Percentiles rank a stretch among this genome's conserved stretches.
Conservation (phyloP, 441 rosid genomes). For the Populus hybrid region DNA sequence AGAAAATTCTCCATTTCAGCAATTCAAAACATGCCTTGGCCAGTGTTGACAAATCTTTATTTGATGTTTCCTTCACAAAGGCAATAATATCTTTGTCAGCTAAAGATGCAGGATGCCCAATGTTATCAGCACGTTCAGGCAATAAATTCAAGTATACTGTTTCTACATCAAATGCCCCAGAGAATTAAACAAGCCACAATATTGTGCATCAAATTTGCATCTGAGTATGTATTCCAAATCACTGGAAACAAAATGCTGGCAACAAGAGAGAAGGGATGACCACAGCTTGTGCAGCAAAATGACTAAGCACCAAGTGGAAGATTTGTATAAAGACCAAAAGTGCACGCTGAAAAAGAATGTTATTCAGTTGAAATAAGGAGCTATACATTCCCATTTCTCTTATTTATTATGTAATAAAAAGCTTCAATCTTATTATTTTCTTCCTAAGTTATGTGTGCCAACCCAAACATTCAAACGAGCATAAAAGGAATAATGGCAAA, state of each 20-base stretch:
- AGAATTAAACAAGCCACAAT: background rate
- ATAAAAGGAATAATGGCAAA: background rate
- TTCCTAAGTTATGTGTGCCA: background rate
- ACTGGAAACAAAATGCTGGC: background rate
- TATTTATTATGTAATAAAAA: background rate
- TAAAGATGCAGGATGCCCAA: background rate
- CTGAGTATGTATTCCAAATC: background rate
- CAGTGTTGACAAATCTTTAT: constrained; percentile 91
- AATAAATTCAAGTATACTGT: background rate
- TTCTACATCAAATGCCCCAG: background rate
- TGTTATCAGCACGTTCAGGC: background rate
- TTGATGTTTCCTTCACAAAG: constrained; percentile 81
- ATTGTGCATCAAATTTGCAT: background rate
- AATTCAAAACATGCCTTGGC: constrained; percentile 97
- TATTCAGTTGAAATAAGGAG: background rate
- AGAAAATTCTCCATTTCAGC: constrained; percentile 86
- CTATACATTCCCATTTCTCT: background rate
- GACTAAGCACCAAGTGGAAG: background rate
- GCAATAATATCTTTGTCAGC: constrained; percentile 21
- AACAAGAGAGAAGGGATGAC: background rate
- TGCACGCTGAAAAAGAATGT: background rate
- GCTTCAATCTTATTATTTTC: background rate
- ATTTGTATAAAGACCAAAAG: background rate
- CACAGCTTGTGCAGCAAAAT: background rate
- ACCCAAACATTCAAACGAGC: background rate